These are phyloP conservation scores for Xylaria sp. DNA, from an alignment of 2,329 filamentous ascomycete species.

Conservation along the genomic window DNA sequence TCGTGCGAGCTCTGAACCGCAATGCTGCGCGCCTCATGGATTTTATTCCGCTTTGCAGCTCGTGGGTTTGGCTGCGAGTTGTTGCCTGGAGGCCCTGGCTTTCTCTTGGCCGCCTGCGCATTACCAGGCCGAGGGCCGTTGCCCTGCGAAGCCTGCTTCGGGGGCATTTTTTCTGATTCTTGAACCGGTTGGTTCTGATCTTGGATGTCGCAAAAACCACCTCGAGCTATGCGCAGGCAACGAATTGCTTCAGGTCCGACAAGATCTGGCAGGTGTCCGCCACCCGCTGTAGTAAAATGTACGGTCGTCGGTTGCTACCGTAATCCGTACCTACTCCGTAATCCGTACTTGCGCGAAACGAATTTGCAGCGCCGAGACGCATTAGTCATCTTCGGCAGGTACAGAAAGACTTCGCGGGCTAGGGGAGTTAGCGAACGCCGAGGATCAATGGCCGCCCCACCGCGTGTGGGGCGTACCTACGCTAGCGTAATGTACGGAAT, in stretches of 20 bases:
- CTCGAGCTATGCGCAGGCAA: background rate
- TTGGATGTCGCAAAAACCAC: background rate
- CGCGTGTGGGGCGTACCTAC: too few species aligned
- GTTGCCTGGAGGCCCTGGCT: conserved; percentile 24
- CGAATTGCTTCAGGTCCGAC: background rate
- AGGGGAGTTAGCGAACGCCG: too few species aligned
- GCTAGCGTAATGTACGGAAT: too few species aligned
- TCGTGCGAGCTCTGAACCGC: conserved; percentile 46
- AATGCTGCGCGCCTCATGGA: conserved; percentile 45
- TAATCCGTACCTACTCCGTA: too few species aligned
- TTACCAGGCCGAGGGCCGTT: background rate
- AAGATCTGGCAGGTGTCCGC: background rate
- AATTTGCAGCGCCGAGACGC: background rate
- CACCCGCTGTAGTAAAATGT: background rate
- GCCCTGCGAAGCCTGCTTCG: background rate
- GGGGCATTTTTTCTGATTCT: background rate
- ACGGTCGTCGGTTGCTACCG: too few species aligned
- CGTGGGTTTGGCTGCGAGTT: conserved; percentile 26
- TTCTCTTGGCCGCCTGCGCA: conserved; percentile 27
- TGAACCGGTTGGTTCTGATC: background rate
- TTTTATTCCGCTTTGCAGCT: conserved; percentile 41
- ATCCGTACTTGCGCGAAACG: too few species aligned
- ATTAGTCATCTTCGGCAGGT: too few species aligned
- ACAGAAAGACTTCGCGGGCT: too few species aligned
- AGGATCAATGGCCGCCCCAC: too few species aligned